These are phyloP conservation scores for Astrothelium subdiscretum DNA, from an alignment of 495 filamentous ascomycete species.

Conservation along the genomic window DNA sequence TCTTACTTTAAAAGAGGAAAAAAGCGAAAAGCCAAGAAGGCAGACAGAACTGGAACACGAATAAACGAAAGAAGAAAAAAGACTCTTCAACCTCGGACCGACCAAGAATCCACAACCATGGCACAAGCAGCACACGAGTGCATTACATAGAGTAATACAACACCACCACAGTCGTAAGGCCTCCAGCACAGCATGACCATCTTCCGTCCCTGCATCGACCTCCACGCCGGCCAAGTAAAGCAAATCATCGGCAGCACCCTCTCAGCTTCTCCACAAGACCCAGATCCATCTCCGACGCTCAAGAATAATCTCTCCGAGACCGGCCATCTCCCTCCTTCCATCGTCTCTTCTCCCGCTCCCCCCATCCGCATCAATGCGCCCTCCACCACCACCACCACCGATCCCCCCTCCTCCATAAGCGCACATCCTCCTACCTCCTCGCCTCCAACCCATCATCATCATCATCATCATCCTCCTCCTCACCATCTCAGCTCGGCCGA, in stretches of 20 bases:
- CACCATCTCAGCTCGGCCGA: background rate
- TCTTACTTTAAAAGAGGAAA: no score
- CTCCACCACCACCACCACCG: conserved; percentile 24
- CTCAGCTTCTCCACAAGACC: background rate
- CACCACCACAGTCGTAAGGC: no score
- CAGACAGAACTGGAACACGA: no score
- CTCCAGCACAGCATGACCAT: conserved; percentile 73
- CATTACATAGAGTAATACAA: no score
- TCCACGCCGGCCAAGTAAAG: conserved; percentile 91
- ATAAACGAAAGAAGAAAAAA: no score
- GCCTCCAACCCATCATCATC: background rate
- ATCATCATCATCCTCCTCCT: background rate
- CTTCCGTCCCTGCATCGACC: conserved; percentile 93
- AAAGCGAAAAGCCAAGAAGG: no score
- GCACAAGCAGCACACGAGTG: no score
- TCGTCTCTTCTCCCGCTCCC: background rate
- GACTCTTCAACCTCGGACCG: no score
- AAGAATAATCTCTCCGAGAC: background rate
- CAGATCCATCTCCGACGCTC: background rate
- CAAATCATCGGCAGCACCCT: conserved; percentile 96
- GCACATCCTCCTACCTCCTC: background rate
- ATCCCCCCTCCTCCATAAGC: conserved; percentile 31
- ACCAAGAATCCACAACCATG: no score
- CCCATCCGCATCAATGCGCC: background rate
- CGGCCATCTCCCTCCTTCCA: background rate